A percentile compares a stretch with the other conserved stretches of the same genome.
These are phyloP conservation scores for Pichia sporocuriosa DNA, from an alignment of 805 yeast genomes.

Conservation along the genomic window DNA sequence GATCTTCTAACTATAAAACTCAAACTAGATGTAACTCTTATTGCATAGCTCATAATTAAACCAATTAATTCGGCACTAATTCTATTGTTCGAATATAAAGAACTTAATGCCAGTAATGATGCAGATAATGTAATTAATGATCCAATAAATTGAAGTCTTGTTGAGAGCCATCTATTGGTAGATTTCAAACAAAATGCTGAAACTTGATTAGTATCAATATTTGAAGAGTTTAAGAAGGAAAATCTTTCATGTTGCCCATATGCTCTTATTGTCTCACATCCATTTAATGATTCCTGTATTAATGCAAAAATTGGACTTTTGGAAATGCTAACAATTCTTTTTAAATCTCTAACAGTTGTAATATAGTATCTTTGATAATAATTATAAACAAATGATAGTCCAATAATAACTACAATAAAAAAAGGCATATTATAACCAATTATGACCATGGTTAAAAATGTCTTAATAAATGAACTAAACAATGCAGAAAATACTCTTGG, in stretches of 20 bases:
- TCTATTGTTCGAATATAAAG: conserved; percentile 35
- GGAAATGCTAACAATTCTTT: conserved; percentile 62
- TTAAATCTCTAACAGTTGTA: conserved; percentile 68
- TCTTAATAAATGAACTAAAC: conserved; percentile 37
- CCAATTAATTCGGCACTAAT: conserved; percentile 57
- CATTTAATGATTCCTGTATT: conserved; percentile 73
- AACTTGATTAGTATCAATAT: conserved; percentile 43
- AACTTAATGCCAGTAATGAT: conserved; percentile 38
- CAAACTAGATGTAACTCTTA: conserved; percentile 48
- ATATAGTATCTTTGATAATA: conserved; percentile 69
- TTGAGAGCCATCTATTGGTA: conserved; percentile 59
- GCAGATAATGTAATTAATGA: conserved; percentile 47
- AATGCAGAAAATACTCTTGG: conserved; percentile 49
- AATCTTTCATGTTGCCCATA: conserved; percentile 64
- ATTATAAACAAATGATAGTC: conserved; percentile 49
- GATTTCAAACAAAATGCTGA: conserved; percentile 45
- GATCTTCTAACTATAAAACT: conserved; percentile 52
- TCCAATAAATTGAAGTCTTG: conserved; percentile 56
- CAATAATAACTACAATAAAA: conserved; percentile 40
- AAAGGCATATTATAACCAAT: conserved; percentile 50
- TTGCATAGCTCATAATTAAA: conserved; percentile 55
- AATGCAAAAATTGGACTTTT: conserved; percentile 77
- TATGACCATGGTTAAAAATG: conserved; percentile 43
- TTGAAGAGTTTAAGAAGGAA: conserved; percentile 42
- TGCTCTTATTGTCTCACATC: conserved; percentile 74